Percentiles rank a stretch among this genome's conserved stretches.
Evolutionary conservation across 1,284 basidiomycete species (phyloP).

Genomic region (Dichomitus squalens): DNA sequence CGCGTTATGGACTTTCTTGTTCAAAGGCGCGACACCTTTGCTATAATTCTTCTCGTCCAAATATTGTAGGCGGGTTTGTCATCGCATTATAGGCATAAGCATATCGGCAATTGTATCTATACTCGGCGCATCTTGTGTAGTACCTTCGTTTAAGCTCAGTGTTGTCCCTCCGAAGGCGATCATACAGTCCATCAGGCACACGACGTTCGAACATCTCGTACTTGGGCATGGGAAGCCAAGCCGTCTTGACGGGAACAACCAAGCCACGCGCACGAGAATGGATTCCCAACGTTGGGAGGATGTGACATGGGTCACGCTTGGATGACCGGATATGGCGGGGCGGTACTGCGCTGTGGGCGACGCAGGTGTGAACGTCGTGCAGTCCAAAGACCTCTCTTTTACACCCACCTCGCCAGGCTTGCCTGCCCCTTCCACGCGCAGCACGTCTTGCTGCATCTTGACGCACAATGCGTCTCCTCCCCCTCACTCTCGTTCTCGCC

Average conservation of each 20-base stretch:
- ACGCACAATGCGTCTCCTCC: constrained; percentile 34
- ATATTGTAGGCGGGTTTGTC: too few species aligned
- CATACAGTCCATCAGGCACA: background rate
- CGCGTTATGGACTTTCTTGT: constrained; percentile 88
- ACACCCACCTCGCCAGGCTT: background rate
- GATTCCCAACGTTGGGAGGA: background rate
- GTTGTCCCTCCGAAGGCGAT: background rate
- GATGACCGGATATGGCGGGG: background rate
- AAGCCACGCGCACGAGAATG: background rate
- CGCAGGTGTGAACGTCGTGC: background rate
- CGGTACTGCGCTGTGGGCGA: constrained; percentile 12
- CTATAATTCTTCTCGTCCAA: constrained; percentile 1
- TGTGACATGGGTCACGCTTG: background rate
- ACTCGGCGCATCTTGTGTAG: background rate
- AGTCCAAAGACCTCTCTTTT: background rate
- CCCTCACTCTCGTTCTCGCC: constrained; percentile 32
- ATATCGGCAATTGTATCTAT: constrained; percentile 10
- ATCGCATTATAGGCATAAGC: background rate
- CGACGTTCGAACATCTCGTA: too few species aligned
- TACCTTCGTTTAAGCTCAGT: background rate
- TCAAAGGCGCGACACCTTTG: constrained; percentile 36
- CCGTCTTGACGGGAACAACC: background rate
- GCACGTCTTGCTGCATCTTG: constrained; percentile 13
- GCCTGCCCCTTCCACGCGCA: constrained; percentile 3
- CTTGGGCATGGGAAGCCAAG: too few species aligned